Evolutionary conservation across 345 rosid species (phyloP).

Genomic region (Eucalyptus pauciflora): DNA sequence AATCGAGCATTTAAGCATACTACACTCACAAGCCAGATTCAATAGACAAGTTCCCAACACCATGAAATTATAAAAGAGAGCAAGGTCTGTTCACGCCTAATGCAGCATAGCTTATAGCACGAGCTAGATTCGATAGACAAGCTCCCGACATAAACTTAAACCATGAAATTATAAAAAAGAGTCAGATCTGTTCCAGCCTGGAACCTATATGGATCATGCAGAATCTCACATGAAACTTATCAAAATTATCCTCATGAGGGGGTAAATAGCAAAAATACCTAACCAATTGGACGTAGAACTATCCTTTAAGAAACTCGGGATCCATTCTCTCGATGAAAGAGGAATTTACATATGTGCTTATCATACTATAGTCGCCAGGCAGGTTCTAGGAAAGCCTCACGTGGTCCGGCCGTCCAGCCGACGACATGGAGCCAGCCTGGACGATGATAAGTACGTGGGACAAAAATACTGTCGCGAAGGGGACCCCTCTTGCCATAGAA

Average conservation of each 20-base stretch:
- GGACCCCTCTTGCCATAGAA: neutral
- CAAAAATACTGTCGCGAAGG: neutral
- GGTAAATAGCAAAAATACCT: neutral
- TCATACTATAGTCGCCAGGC: neutral
- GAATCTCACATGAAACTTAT: neutral
- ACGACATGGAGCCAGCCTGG: neutral
- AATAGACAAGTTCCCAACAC: neutral
- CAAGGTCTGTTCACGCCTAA: too few species aligned
- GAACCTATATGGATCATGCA: fast-evolving
- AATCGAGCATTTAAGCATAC: neutral
- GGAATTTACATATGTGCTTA: neutral
- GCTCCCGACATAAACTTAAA: too few species aligned
- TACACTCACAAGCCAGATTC: neutral
- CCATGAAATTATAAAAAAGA: too few species aligned
- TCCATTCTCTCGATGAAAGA: neutral
- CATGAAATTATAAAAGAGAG: too few species aligned
- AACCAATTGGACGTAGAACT: neutral
- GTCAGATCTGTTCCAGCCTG: fast-evolving
- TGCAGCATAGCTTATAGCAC: too few species aligned
- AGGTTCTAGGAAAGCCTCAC: neutral
- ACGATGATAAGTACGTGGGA: neutral
- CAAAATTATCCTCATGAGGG: neutral
- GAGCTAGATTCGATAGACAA: too few species aligned
- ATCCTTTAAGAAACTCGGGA: neutral
- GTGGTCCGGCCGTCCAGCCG: neutral